phyloP scores from a whole-genome alignment of 805 yeast species.

The Schwanniomyces polymorphus region DNA sequence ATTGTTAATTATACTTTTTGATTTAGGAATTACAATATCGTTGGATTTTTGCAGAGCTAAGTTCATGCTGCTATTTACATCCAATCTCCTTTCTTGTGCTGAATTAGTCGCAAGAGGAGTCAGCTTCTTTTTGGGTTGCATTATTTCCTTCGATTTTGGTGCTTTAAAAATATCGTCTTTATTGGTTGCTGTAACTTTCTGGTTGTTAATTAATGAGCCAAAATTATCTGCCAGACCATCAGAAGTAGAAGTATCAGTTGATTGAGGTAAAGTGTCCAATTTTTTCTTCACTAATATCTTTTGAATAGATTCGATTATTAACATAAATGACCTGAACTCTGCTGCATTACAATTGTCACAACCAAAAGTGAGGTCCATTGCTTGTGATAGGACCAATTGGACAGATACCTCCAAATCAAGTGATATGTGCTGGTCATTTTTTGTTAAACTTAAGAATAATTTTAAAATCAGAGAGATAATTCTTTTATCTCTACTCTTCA shows the following conservation, averaged over 20 bases:
- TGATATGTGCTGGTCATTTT: conserved; percentile 28
- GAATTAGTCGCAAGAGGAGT: neutral
- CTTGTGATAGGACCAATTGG: conserved; percentile 29
- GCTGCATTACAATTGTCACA: conserved; percentile 35
- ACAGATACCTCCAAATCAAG: conserved; percentile 29
- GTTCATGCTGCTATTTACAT: neutral
- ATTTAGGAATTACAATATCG: conserved; percentile 4
- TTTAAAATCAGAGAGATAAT: conserved; percentile 51
- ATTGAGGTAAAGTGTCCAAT: conserved; percentile 10
- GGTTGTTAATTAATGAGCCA: conserved; percentile 30
- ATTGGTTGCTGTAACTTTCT: conserved; percentile 20
- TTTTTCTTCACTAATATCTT: conserved; percentile 16
- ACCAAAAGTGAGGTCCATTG: conserved; percentile 34
- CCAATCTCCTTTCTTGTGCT: neutral
- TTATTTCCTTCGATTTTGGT: conserved; percentile 17
- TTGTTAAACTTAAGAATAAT: conserved; percentile 52
- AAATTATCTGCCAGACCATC: conserved; percentile 13
- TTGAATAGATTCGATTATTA: conserved; percentile 20
- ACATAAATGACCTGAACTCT: conserved; percentile 33
- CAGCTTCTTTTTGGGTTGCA: conserved; percentile 16
- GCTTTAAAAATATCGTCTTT: conserved; percentile 22
- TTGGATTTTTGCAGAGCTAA: neutral
- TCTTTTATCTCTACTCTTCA: conserved; percentile 75
- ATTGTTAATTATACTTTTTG: conserved; percentile 6
- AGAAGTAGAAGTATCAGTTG: conserved; percentile 5